Base-by-base conservation (phyloP, 257 asterid genomes). In the Solanum chilense region DNA sequence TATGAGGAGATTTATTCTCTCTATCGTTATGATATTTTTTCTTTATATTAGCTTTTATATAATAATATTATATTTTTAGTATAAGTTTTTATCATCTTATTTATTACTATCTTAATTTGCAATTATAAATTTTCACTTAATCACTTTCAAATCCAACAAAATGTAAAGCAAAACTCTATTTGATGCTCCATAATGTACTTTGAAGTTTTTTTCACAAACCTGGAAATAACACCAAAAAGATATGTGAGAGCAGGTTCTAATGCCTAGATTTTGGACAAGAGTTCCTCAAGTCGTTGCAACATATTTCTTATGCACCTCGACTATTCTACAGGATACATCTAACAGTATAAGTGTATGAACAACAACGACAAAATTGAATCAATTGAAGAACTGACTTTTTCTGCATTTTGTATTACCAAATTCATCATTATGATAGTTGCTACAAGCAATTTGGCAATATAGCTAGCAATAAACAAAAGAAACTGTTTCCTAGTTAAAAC, bases 401-500 rank as follows among this genome's bases (percentile, higher is more conserved):
- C 84, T 16, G 64, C 68, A 29, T 25, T 25, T 80, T 9, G 27
- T 9, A 45, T 80, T 80, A n/a, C 85, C 85, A 80, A 80, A 80
- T 47, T 44, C 8, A 45, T 78, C 66, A 45, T 44, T 44, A 25
- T 45, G 41, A 45, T 78, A 78, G 66, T 29, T 78, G 64, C 44
- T 10, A 47, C 68, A 80, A 47, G 44, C 31, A 77, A 66, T 70
- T 41, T 41, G 75, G 10, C 86, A 70, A 84, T 83, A 42, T 31
- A 75, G 82, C 64, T 66, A 87, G 83, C 10, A 90, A 87, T 80
- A 41, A 70, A 60, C 87, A 88, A 82, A 20, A 68, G 84, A 84
- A 84, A 89, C 35, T 66, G 35, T 47, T 41, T 77, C 33, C 64
- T 45, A 25, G 42, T 25, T 3, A 47, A 45, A 78, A 78, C 84